phyloP scores from a whole-genome alignment of 2,329 filamentous ascomycete genomes.

The Aspergillus unguis region DNA sequence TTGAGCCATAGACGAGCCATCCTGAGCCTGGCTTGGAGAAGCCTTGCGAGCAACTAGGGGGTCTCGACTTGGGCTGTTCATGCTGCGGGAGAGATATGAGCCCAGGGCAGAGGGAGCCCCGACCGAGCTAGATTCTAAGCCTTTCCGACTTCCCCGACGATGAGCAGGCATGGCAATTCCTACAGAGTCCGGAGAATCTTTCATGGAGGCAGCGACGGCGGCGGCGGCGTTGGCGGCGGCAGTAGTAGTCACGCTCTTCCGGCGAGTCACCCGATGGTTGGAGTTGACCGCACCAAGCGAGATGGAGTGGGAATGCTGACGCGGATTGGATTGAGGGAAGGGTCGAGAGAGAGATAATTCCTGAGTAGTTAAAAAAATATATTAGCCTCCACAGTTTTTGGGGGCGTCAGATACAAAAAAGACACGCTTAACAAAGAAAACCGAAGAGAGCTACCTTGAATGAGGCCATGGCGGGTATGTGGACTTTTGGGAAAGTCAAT shows the following conservation, averaged over 20 bases:
- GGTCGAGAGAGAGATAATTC: slow-evolving; percentile 60
- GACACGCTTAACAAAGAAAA: slow-evolving; percentile 5
- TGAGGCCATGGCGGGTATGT: slow-evolving; percentile 35
- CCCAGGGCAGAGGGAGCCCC: slow-evolving; percentile 40
- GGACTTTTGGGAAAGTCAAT: slow-evolving; percentile 29
- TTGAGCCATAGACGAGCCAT: slow-evolving; percentile 11
- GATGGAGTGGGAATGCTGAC: slow-evolving; percentile 77
- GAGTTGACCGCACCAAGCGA: slow-evolving; percentile 73
- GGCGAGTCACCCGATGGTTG: slow-evolving; percentile 80
- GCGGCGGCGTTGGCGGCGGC: slow-evolving; percentile 66
- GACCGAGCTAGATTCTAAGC: slow-evolving; percentile 63
- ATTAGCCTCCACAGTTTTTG: slow-evolving; percentile 4
- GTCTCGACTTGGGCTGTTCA: slow-evolving; percentile 35
- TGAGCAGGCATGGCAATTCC: slow-evolving; percentile 54
- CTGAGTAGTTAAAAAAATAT: slow-evolving; percentile 24
- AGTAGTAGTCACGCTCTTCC: slow-evolving; percentile 86
- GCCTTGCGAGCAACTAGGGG: slow-evolving; percentile 38
- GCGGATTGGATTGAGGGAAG: slow-evolving; percentile 65
- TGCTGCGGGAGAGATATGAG: slow-evolving; percentile 42
- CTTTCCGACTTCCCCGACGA: slow-evolving; percentile 54
- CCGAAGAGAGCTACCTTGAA: slow-evolving; percentile 35
- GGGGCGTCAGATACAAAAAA: slow-evolving; percentile 6
- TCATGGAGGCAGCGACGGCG: slow-evolving; percentile 62
- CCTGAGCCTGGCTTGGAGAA: slow-evolving; percentile 34
- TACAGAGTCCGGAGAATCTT: slow-evolving; percentile 60